Evolutionary conservation across 208 protist species (phyloP).

Genomic region (Tritrichomonas foetus): DNA sequence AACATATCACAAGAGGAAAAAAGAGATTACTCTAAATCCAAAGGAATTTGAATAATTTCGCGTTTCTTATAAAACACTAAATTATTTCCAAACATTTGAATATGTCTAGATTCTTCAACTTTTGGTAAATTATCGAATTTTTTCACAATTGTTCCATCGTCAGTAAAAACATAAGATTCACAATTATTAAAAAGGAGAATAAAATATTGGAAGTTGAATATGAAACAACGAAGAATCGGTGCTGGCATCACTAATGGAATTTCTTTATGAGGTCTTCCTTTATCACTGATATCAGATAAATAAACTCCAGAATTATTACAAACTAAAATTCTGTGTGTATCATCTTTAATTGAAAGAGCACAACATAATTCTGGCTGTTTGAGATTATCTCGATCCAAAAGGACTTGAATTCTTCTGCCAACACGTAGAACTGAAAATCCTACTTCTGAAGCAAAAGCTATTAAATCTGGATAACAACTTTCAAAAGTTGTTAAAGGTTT

Average conservation of each 20-base stretch:
- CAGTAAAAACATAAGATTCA: not conserved
- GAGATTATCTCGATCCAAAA: not conserved
- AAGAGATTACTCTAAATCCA: too few species aligned
- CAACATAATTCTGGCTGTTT: not conserved
- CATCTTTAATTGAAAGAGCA: not conserved
- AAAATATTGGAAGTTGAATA: not conserved
- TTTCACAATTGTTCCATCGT: not conserved
- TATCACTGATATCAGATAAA: not conserved
- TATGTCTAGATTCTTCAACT: not conserved
- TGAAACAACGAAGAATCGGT: not conserved
- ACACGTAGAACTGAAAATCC: not conserved
- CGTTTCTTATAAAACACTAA: not conserved
- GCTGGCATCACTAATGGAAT: not conserved
- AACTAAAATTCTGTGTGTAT: not conserved
- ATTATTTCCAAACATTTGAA: not conserved
- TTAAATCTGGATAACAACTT: not conserved
- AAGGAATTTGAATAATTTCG: not conserved
- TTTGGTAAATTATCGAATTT: not conserved
- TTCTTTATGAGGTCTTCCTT: not conserved
- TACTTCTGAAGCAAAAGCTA: not conserved
- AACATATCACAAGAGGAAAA: too few species aligned
- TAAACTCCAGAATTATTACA: not conserved
- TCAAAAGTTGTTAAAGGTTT: not conserved
- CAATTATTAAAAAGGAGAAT: not conserved
- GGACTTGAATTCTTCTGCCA: not conserved